Conservation (phyloP, 2,329 filamentous ascomycete genomes). For the Scortechinia acanthostroma region DNA sequence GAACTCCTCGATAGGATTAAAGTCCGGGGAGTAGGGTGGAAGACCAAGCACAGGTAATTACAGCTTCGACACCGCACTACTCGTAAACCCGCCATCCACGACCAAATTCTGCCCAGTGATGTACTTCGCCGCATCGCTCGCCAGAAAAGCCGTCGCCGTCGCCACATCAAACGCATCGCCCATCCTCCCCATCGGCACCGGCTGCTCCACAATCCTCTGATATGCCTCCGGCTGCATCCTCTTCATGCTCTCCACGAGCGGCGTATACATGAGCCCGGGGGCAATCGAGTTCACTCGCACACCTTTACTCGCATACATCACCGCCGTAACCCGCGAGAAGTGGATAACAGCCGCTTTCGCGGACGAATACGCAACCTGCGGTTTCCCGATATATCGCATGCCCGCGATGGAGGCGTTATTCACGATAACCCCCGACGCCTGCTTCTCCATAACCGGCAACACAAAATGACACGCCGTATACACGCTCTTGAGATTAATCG, state of each 20-base stretch:
- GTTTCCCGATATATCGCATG: conserved; percentile 38
- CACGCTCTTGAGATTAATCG: conserved; percentile 46
- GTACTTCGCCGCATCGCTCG: conserved; percentile 48
- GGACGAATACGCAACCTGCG: conserved; percentile 34
- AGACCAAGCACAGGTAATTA: too few species aligned
- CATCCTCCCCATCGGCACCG: conserved; percentile 52
- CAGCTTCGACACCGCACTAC: too few species aligned
- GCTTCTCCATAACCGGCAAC: conserved; percentile 43
- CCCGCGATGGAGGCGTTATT: conserved; percentile 42
- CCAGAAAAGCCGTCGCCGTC: conserved; percentile 46
- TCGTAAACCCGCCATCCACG: conserved; percentile 36
- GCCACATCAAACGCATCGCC: conserved; percentile 53
- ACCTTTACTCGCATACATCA: conserved; percentile 29
- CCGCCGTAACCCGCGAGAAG: conserved; percentile 25
- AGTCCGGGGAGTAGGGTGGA: too few species aligned
- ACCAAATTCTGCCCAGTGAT: conserved; percentile 48
- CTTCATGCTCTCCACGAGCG: conserved; percentile 24
- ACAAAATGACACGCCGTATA: conserved; percentile 43
- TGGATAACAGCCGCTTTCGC: conserved; percentile 30
- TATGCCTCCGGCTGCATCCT: conserved; percentile 32
- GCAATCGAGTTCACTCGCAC: conserved; percentile 35
- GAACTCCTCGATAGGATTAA: too few species aligned
- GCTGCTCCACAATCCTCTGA: conserved; percentile 37
- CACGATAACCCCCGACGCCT: conserved; percentile 29
- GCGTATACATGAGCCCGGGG: conserved; percentile 37